Percentiles rank a stretch among this genome's conserved stretches.
Evolutionary conservation across 805 yeast genomes (phyloP).

Genomic region (Candida ponderosae): DNA sequence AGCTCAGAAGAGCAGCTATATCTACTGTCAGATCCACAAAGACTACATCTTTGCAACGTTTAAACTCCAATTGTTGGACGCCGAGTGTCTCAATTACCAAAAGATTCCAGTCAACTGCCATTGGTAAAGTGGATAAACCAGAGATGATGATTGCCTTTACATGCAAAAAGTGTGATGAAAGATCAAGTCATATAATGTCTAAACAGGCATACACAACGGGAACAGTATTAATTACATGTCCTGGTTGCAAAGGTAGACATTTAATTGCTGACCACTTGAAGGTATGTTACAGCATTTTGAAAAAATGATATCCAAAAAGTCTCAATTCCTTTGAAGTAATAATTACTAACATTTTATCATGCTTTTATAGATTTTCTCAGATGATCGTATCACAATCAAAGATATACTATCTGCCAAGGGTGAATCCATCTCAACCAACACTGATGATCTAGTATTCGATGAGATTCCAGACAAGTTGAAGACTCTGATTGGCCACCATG

Average conservation of each 20-base stretch:
- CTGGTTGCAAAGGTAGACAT: conserved; percentile 83
- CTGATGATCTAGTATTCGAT: conserved; percentile 64
- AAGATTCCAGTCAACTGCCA: conserved; percentile 9
- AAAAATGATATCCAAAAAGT: too few relatives aligned
- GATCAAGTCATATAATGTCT: conserved; percentile 86
- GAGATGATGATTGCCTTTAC: conserved; percentile 85
- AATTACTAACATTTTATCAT: conserved; percentile 9
- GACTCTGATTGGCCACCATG: conserved; percentile 50
- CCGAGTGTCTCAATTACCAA: too few relatives aligned
- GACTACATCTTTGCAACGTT: too few relatives aligned
- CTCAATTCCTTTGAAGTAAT: neutral
- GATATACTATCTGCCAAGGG: conserved; percentile 74
- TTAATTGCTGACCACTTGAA: conserved; percentile 83
- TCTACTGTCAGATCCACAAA: too few relatives aligned
- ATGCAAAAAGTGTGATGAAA: conserved; percentile 75
- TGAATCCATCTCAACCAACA: conserved; percentile 55
- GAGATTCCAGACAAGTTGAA: conserved; percentile 55
- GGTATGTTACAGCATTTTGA: too few relatives aligned
- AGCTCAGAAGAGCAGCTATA: too few relatives aligned
- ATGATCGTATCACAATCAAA: conserved; percentile 66
- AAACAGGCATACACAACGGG: conserved; percentile 88
- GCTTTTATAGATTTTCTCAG: conserved; percentile 61
- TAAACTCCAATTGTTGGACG: too few relatives aligned
- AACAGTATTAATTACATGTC: conserved; percentile 84
- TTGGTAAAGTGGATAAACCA: conserved; percentile 61